Conservation (phyloP, 2,329 filamentous ascomycete species). For the Didymella pomorum region DNA sequence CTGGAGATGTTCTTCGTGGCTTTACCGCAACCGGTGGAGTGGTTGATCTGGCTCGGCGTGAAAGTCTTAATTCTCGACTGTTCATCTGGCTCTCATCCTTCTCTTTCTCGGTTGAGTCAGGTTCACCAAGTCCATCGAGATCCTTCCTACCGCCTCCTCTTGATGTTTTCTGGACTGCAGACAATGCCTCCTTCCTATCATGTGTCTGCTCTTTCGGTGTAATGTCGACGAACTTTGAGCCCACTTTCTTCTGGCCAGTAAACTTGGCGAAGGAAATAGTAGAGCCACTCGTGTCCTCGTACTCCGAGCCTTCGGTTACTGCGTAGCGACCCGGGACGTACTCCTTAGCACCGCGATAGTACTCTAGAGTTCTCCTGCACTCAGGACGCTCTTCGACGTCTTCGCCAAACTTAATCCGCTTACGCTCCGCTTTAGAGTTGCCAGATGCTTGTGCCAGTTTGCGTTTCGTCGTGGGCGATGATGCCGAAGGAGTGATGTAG, state of each 20-base stretch:
- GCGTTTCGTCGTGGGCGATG: background rate
- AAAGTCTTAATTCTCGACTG: background rate
- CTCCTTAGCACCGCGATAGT: conserved; percentile 26
- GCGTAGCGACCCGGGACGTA: conserved; percentile 42
- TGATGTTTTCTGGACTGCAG: background rate
- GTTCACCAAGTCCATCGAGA: background rate
- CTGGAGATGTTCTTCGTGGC: background rate
- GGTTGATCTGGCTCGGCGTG: background rate
- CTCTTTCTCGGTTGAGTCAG: too few relatives aligned
- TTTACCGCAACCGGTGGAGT: background rate
- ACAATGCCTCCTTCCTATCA: conserved; percentile 1
- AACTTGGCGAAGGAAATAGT: conserved; percentile 33
- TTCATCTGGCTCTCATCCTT: background rate
- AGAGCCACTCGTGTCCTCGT: conserved; percentile 41
- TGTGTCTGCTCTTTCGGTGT: conserved; percentile 26
- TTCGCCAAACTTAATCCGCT: conserved; percentile 32
- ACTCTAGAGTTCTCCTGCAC: conserved; percentile 27
- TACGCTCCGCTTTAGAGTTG: conserved; percentile 8
- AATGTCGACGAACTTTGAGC: conserved; percentile 34
- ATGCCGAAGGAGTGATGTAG: accelerated
- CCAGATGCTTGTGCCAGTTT: background rate
- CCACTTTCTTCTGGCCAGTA: conserved; percentile 34
- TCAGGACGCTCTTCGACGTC: conserved; percentile 29
- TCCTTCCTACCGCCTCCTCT: background rate
- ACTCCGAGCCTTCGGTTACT: conserved; percentile 33